These are phyloP conservation scores for Firmiana major DNA, from an alignment of 345 rosid species.

Conservation along the genomic window DNA sequence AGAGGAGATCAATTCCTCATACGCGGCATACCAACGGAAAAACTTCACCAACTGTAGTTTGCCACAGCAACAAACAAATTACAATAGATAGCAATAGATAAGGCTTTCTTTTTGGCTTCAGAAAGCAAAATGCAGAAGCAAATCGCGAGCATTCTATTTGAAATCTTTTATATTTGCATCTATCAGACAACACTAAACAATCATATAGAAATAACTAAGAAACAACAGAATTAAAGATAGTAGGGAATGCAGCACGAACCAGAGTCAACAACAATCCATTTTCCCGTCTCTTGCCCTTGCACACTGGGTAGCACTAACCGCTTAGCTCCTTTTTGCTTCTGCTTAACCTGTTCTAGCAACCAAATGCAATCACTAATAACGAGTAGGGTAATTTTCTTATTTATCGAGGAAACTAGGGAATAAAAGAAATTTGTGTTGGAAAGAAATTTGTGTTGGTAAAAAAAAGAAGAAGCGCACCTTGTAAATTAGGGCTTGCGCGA, in stretches of 20 bases:
- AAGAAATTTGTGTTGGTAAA: no score
- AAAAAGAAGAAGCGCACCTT: constrained; percentile 28
- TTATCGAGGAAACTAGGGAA: neutral
- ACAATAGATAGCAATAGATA: neutral
- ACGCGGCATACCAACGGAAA: neutral
- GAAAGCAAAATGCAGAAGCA: neutral
- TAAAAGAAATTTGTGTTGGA: no score
- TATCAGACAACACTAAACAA: neutral
- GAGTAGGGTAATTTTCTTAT: neutral
- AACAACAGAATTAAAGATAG: neutral
- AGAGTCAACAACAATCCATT: constrained; percentile 82
- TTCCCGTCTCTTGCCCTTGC: constrained; percentile 67
- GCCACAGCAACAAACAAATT: neutral
- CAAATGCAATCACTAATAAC: neutral
- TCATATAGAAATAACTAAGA: neutral
- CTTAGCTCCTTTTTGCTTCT: constrained; percentile 70
- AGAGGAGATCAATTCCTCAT: neutral
- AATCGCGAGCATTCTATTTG: neutral
- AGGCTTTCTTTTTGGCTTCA: neutral
- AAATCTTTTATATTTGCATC: neutral
- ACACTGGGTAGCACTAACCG: constrained; percentile 59
- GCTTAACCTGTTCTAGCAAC: constrained; percentile 59
- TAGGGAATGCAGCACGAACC: constrained; percentile 40
- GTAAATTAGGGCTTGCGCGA: constrained; percentile 77
- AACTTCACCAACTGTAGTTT: neutral